Percentiles rank a stretch among this genome's conserved stretches.
These are phyloP conservation scores for Powellomyces hirtus DNA, from an alignment of 192 early-diverging fungal genomes.

Conservation along the genomic window DNA sequence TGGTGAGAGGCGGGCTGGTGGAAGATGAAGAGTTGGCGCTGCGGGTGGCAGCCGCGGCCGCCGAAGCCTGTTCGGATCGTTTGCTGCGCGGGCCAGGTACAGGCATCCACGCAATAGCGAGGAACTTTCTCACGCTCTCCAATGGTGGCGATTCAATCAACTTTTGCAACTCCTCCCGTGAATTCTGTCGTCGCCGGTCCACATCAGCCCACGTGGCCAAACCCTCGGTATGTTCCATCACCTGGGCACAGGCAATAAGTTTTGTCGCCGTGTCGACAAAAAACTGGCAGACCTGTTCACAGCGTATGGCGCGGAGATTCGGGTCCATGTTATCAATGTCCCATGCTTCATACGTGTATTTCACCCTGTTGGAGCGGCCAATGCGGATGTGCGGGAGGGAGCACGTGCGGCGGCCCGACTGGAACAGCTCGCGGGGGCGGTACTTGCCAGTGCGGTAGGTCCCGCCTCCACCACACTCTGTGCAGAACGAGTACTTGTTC, in stretches of 20 bases:
- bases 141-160: background rate
- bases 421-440: constrained; percentile 46
- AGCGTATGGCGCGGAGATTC: background rate
- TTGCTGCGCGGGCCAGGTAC: background rate
- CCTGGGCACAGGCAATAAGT: background rate
- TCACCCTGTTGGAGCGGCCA: constrained; percentile 20
- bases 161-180: background rate
- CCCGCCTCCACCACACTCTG: constrained; percentile 37
- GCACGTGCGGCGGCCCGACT: constrained; percentile 43
- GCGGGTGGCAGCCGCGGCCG: background rate
- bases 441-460: constrained; percentile 40
- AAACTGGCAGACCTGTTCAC: background rate
- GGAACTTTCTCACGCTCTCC: background rate
- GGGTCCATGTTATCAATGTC: background rate
- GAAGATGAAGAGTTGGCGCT: background rate
- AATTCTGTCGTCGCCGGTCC: background rate
- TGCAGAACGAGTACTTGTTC: constrained; percentile 13
- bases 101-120: constrained; percentile 2
- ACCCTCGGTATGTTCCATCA: background rate
- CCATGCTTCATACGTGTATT: constrained; percentile 2
- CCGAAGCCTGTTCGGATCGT: background rate
- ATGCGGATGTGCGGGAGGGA: constrained; percentile 49
- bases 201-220: background rate
- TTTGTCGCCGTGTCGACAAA: background rate
- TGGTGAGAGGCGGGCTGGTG: background rate